Base-by-base conservation (phyloP, 257 asterid species). In the Solanum paucissectum region DNA sequence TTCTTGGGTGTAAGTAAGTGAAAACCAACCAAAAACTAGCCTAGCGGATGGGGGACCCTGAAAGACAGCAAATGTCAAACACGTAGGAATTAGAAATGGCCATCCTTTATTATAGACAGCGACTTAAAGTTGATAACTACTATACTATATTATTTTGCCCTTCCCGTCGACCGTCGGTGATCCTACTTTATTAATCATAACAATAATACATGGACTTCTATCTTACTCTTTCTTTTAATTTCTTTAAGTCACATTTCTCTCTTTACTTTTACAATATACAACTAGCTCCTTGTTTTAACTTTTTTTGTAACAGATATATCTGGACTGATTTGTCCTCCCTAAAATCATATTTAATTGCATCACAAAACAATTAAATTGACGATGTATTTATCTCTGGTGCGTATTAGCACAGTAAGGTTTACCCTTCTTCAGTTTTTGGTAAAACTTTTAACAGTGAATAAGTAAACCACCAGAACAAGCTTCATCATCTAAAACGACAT, bases 1-100 rank as follows among this genome's bases (percentile, higher is more conserved):
- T 42, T 21, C 85, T 44, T 27, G 13, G 85, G 29, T 46, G 64
- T 46, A 46, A 79, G 37, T 44, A 18, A 76, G 69, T 81, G 86
- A 49, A 82, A 49, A 82, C 86, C 86, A 82, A 82, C 42, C 69
- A 32, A 29, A 82, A 44, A 79, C 66, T 79, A 79, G 38, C 84
- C 84, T 79, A 44, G 37, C 66, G 85, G 60, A 27, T n/a, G 60
- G 23, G 84, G 60, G 37, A 42, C n/a, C 40, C 86, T 82, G 44
- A 82, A 82, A 82, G 44, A 82, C 86, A 49, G 86, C 86, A 82
- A 82, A 82, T 52, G 86, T 82, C 69, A 82, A 82, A 55, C 71
- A 82, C 86, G 86, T 82, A 49, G 20, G 69, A 82, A 9, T 82
- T 20, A 7, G 14, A 27, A 42, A 46, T 29, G 40, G 40, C 10